Evolutionary conservation across 257 asterid genomes (phyloP).

Genomic region (Cynanchum wilfordii): DNA sequence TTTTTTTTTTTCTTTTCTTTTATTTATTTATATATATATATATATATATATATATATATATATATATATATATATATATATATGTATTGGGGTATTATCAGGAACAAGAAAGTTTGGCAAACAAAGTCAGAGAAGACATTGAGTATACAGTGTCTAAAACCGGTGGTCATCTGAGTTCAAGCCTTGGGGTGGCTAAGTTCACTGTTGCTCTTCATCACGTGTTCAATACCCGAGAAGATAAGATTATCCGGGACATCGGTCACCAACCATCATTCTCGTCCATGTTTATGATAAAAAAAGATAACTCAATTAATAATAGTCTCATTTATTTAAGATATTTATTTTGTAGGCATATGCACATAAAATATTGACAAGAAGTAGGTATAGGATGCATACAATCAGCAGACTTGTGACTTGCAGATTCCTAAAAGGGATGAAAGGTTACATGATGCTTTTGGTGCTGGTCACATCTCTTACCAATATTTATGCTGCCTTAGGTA

Average conservation of each 20-base stretch:
- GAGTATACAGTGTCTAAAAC: constrained; percentile 58
- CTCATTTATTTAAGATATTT: neutral
- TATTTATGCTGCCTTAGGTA: constrained; percentile 63
- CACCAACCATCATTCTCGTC: constrained; percentile 38
- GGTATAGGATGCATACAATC: constrained; percentile 55
- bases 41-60: too few relatives aligned
- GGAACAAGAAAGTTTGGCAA: constrained; percentile 46
- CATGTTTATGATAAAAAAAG: too few relatives aligned
- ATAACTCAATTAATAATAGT: too few relatives aligned
- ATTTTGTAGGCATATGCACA: constrained; percentile 50
- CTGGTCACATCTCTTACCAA: constrained; percentile 73
- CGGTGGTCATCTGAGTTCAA: constrained; percentile 67
- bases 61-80: neutral
- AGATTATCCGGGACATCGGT: constrained; percentile 79
- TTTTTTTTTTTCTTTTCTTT: too few relatives aligned
- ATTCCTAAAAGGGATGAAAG: constrained; percentile 73
- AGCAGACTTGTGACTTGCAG: constrained; percentile 59
- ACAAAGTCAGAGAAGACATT: constrained; percentile 58
- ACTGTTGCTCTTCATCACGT: constrained; percentile 77
- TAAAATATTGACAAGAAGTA: constrained; percentile 67
- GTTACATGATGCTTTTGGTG: constrained; percentile 66
- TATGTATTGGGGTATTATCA: neutral
- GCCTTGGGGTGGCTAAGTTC: constrained; percentile 59
- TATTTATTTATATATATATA: too few relatives aligned
- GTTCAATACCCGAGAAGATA: constrained; percentile 57